Base-by-base conservation (phyloP, 2,329 filamentous ascomycete genomes). In the Sclerotinia minor region DNA sequence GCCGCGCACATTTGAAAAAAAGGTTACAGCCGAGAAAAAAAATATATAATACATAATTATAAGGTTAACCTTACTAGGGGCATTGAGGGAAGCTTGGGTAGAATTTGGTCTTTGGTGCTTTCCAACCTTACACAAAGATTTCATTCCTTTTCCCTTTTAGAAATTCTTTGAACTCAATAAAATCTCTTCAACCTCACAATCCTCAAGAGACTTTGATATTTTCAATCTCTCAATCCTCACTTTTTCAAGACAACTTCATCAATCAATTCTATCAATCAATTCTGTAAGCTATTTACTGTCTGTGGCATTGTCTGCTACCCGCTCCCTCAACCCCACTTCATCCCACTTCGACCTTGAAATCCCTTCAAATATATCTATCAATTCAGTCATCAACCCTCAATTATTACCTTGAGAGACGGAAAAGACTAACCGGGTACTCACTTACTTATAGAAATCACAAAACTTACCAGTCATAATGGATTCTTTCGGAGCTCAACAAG, bases 391-490 rank as follows among this genome's bases (percentile, higher is more conserved):
- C 11, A 41, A 57, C 19, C 54, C 35, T 57, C n/a, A 24, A 32
- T 41, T 35, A 13, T 52, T 54, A 19, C 32, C 44, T 38, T 55
- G 29, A 49, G 9, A 7, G 21, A 35, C 2, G 26, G 9, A 24
- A 47, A 47, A 38, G 45, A 67, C 53, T 61, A 72, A 67, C 69
- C 60, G 29, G 54, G 19, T 35, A 26, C 61, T 32, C 70, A 21
- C 26, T 65, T 49, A 29, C 13, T 50, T 29, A 64, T 59, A 64
- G 73, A 64, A 72, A 71, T 44, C 53, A 41, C 19, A 52, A 21
- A 41, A 66, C 26, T 67, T 58, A 65, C 65, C 63, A 65, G 74
- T 32, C 53, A 77, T 29, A 7, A 66, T 78, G 77, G 76, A 78
- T 69, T 74, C 70, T 49, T 76, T 75, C 72, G 53, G 53, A 38